These are phyloP conservation scores for Xylaria intraflava DNA, from an alignment of 495 filamentous ascomycete genomes.

Conservation along the genomic window DNA sequence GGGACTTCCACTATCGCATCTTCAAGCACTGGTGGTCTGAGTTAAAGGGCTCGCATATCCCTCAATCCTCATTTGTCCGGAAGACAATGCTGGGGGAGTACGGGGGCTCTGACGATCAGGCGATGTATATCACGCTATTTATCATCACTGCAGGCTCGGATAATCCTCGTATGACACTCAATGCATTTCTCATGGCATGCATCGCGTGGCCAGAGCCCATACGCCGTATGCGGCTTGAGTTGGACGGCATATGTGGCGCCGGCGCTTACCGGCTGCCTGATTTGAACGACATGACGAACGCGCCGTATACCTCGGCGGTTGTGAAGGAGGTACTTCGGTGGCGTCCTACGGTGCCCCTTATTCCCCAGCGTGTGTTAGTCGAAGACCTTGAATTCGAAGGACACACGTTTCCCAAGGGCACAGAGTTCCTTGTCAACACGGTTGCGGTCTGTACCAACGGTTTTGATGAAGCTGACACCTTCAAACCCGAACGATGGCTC, in stretches of 20 bases:
- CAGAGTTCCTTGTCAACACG: slow-evolving; percentile 32
- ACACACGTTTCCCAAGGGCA: slow-evolving; percentile 43
- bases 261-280: slow-evolving; percentile 30
- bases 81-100: slow-evolving; percentile 36
- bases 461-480: slow-evolving; percentile 27
- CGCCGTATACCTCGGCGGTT: slow-evolving; percentile 45
- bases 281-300: slow-evolving; percentile 39
- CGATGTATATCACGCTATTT: slow-evolving; percentile 38
- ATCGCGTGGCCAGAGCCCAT: slow-evolving; percentile 27
- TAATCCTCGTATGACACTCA: slow-evolving; percentile 36
- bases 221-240: slow-evolving; percentile 24
- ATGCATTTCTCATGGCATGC: slow-evolving; percentile 33
- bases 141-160: slow-evolving; percentile 42
- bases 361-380: slow-evolving; percentile 28
- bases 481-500: slow-evolving; percentile 45
- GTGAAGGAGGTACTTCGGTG: slow-evolving; percentile 53
- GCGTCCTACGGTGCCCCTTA: slow-evolving; percentile 38
- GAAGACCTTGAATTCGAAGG: slow-evolving; percentile 46
- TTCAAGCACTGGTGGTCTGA: slow-evolving; percentile 34
- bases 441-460: slow-evolving; percentile 22
- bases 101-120: slow-evolving; percentile 33
- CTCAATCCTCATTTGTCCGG: slow-evolving; percentile 24
- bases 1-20: slow-evolving; percentile 25
- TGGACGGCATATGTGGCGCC: slow-evolving; percentile 35
- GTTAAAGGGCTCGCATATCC: slow-evolving; percentile 1